phyloP scores from a whole-genome alignment of 257 asterid species.

The Mitragyna speciosa region DNA sequence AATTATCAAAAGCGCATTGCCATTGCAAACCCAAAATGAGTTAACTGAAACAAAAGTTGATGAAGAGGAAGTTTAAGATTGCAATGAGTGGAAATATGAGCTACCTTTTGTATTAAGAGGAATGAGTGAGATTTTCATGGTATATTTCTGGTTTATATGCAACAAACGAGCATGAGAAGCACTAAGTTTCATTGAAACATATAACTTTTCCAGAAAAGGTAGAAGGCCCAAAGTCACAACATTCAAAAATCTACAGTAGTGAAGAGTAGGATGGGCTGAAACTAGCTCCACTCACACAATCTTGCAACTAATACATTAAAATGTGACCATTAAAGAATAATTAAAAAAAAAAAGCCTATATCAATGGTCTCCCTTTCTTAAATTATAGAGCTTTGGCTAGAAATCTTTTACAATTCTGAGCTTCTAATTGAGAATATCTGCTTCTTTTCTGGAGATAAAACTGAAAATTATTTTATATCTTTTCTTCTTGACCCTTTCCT shows the following conservation, averaged over 20 bases:
- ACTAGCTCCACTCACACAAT: conserved; percentile 1
- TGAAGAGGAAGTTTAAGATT: background rate
- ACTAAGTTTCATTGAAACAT: background rate
- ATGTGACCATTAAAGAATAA: background rate
- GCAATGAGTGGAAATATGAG: background rate
- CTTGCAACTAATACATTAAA: background rate
- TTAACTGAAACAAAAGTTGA: background rate
- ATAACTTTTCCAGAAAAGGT: background rate
- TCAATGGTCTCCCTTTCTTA: background rate
- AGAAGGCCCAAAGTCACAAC: background rate
- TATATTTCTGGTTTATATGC: background rate
- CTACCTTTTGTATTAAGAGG: background rate
- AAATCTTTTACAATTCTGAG: background rate
- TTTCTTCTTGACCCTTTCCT: background rate
- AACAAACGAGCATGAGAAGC: background rate
- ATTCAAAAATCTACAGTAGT: background rate
- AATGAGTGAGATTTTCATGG: background rate
- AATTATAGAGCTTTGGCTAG: background rate
- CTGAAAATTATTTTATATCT: background rate
- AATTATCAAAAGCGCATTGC: background rate
- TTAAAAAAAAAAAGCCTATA: background rate
- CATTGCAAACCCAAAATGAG: background rate
- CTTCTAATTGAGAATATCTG: background rate
- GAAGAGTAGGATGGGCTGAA: background rate
- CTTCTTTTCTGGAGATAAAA: background rate